Conservation (phyloP, 2,329 filamentous ascomycete species). For the Verticillium dahliae region DNA sequence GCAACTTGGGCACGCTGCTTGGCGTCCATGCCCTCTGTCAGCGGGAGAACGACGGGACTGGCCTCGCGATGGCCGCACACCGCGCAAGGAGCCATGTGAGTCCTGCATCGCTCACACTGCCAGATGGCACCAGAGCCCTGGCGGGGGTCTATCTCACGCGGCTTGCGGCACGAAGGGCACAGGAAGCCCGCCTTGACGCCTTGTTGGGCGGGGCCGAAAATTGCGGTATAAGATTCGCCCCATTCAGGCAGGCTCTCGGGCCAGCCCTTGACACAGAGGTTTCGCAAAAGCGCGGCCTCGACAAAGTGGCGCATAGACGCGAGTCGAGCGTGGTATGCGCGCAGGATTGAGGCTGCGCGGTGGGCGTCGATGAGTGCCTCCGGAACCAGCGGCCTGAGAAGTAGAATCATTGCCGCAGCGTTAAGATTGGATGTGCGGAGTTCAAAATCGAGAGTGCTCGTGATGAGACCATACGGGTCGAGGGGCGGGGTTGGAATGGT, state of each 20-base stretch:
- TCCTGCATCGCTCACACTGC: slow-evolving; percentile 50
- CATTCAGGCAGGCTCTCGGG: slow-evolving; percentile 42
- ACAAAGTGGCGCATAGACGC: slow-evolving; percentile 53
- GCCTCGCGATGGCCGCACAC: slow-evolving; percentile 50
- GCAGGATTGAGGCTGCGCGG: slow-evolving; percentile 49
- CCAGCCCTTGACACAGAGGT: slow-evolving; percentile 54
- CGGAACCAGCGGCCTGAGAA: slow-evolving; percentile 52
- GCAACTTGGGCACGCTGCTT: neutral
- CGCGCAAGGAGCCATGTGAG: slow-evolving; percentile 48
- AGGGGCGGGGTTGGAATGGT: slow-evolving; percentile 30
- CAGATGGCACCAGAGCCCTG: slow-evolving; percentile 40
- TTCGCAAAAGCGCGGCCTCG: slow-evolving; percentile 54
- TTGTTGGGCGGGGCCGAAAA: slow-evolving; percentile 49
- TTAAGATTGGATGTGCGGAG: slow-evolving; percentile 49
- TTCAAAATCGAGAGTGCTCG: slow-evolving; percentile 50
- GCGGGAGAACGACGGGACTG: slow-evolving; percentile 26
- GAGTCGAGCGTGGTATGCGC: slow-evolving; percentile 54
- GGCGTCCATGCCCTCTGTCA: slow-evolving; percentile 3
- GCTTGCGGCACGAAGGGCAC: slow-evolving; percentile 50
- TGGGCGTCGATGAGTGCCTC: slow-evolving; percentile 46
- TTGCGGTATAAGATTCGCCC: slow-evolving; percentile 47
- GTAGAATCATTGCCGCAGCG: slow-evolving; percentile 54
- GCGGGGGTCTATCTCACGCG: slow-evolving; percentile 44
- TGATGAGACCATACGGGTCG: slow-evolving; percentile 48
- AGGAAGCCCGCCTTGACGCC: slow-evolving; percentile 46